Base-by-base conservation (phyloP, 1,139 yeast species). In the Tardiomyces digboiensis region DNA sequence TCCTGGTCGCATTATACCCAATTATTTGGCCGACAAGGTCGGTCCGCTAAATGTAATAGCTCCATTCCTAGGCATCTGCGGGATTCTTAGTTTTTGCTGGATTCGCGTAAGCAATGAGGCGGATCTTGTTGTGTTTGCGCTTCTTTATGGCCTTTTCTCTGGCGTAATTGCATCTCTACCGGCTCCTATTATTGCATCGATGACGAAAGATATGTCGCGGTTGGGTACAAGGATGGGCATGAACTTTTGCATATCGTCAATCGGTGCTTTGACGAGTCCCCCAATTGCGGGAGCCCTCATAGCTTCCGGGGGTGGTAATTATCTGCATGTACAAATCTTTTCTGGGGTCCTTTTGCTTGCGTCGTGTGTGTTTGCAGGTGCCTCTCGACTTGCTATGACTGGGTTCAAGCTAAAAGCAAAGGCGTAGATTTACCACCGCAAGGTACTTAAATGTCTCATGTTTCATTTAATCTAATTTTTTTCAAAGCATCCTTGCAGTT, bases 241-340 rank as follows among this genome's bases (percentile, higher is more conserved):
- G 64, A 76, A 76, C 53, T 76, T 78, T 51, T 66, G 75, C 38
- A 72, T 78, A 42, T 70, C 80, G 2, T 56, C 59, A 6, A 70
- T 80, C 51, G 75, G 77, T 39, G 67, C 76, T 12, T 61, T 81
- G 40, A 65, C 68, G 2, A 70, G 75, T 1, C 61, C 74, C 47
- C 80, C 80, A 29, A 64, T 74, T 26, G 72, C 74, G 2, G 78
- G 80, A 38, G 76, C 75, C 3, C 64, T 75, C 37, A 44, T 58
- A 21, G 47, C 43, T 14, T 21, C 41, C 16, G 36, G n/a, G 37
- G 44, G 54, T 38, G 59, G 59, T 14, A 26, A 8, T 8, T 40
- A 42, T 16, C 53, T 6, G 29, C 40, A 38, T 14, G 40, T 33
- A 6, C 40, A 38, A 20, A 20, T 38, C 19, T 38, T 16, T 38